These are phyloP conservation scores for Fusarium bulbicola DNA, from an alignment of 2,329 filamentous ascomycete genomes.

Conservation along the genomic window DNA sequence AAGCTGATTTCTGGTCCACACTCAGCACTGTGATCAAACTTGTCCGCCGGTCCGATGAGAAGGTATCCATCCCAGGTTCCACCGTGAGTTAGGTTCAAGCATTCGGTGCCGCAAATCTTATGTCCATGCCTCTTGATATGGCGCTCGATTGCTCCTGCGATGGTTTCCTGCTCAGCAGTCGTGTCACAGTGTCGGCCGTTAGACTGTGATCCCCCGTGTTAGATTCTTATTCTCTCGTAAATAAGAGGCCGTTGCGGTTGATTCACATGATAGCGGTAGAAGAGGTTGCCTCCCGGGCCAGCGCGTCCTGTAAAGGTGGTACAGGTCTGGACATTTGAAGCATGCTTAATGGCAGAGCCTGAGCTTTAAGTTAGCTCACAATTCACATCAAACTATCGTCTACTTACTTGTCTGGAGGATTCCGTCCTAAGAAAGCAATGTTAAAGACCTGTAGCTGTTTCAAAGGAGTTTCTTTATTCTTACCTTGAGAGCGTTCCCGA, in stretches of 20 bases:
- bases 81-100: background rate
- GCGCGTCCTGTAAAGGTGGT: background rate
- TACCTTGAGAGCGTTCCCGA: background rate
- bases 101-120: background rate
- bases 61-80: background rate
- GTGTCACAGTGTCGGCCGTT: background rate
- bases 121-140: background rate
- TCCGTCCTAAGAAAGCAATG: rapidly evolving
- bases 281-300: background rate
- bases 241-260: background rate
- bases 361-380: rapidly evolving
- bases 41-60: rapidly evolving
- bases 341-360: background rate
- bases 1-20: background rate
- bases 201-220: background rate
- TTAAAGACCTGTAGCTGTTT: background rate
- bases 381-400: rapidly evolving
- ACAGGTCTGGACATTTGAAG: background rate
- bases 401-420: background rate
- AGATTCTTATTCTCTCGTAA: too few relatives aligned
- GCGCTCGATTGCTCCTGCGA: background rate
- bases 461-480: background rate
- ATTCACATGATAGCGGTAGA: background rate
- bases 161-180: background rate
- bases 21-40: background rate